Evolutionary conservation across 2,329 filamentous ascomycete species (phyloP).

Genomic region (Pleochaeta shiraiana): DNA sequence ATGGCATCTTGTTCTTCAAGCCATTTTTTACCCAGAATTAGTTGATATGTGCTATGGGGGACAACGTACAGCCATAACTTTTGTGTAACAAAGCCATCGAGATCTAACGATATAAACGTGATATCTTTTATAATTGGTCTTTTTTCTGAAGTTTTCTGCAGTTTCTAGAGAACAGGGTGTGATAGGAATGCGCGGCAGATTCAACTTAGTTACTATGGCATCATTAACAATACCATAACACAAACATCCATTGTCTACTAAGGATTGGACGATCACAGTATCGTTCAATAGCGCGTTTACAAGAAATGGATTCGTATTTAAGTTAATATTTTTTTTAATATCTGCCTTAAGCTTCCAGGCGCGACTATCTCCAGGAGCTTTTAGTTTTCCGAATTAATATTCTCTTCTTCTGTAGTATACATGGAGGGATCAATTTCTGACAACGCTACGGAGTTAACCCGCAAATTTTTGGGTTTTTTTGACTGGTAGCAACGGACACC

Average conservation of each 20-base stretch:
- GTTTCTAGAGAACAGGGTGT: not conserved
- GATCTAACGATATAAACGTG: not conserved
- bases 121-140: not conserved
- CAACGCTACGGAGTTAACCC: not conserved
- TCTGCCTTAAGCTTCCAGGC: not conserved
- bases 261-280: not conserved
- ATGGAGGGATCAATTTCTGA: not conserved
- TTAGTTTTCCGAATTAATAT: not conserved
- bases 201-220: not conserved
- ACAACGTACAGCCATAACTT: constrained; percentile 4
- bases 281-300: not conserved
- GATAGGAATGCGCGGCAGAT: not conserved
- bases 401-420: not conserved
- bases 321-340: not conserved
- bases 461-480: too few relatives aligned
- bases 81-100: not conserved
- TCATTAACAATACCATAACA: constrained; percentile 1
- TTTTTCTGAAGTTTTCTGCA: not conserved
- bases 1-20: not conserved
- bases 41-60: not conserved
- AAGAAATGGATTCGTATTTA: constrained; percentile 1
- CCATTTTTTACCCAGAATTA: not conserved
- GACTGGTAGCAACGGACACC: too few relatives aligned
- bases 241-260: constrained; percentile 2
- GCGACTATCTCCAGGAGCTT: not conserved